Conservation (phyloP, 2,329 filamentous ascomycete species). For the Phaeosphaeriaceae sp. region DNA sequence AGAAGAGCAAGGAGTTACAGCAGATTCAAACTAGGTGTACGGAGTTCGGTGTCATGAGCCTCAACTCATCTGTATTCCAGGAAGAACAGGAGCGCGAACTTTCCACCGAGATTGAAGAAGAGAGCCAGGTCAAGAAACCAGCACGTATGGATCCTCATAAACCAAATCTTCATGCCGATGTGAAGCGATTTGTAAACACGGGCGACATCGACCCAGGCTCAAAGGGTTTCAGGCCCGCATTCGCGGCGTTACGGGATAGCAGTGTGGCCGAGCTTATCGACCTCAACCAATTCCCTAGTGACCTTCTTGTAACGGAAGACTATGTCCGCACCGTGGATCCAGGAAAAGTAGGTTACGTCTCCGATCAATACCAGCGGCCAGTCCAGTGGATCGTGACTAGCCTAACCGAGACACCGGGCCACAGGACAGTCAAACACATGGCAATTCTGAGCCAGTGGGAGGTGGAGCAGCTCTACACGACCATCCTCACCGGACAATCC, state of each 20-base stretch:
- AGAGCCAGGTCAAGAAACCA: conserved; percentile 62
- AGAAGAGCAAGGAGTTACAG: conserved; percentile 21
- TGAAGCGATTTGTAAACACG: conserved; percentile 50
- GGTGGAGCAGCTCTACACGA: no score
- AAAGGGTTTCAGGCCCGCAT: conserved; percentile 54
- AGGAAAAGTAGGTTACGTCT: no score
- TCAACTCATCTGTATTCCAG: conserved; percentile 52
- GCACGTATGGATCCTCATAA: conserved; percentile 43
- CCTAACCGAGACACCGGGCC: no score
- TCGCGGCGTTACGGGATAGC: conserved; percentile 31
- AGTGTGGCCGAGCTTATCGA: no score
- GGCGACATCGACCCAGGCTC: conserved; percentile 40
- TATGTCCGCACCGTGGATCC: no score
- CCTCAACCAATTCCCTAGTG: no score
- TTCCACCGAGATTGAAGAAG: conserved; percentile 66
- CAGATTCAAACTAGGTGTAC: conserved; percentile 27
- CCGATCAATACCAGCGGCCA: no score
- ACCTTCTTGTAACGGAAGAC: no score
- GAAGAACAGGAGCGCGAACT: conserved; percentile 76
- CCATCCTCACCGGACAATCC: no score
- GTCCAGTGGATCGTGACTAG: no score
- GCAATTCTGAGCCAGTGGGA: no score
- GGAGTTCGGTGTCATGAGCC: conserved; percentile 31
- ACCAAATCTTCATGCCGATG: conserved; percentile 54
- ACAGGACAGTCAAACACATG: no score